Percentiles rank a stretch among this genome's conserved stretches.
phyloP scores from a whole-genome alignment of 2,329 filamentous ascomycete genomes.

The Elsinoe necatrix region DNA sequence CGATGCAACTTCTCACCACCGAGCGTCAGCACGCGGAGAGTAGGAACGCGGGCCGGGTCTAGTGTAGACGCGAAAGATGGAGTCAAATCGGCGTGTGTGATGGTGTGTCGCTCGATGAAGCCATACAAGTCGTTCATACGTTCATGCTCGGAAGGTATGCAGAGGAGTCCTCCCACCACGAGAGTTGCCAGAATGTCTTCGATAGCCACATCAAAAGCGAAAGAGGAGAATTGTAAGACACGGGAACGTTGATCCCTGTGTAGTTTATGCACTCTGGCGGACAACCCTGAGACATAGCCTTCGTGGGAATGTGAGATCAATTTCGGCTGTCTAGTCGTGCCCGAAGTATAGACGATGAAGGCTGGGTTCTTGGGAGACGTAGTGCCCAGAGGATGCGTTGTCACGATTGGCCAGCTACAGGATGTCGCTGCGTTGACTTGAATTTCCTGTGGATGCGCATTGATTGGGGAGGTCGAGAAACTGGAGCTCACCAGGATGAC shows the following conservation, averaged over 20 bases:
- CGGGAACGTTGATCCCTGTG: neutral
- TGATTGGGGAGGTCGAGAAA: neutral
- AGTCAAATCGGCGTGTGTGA: conserved; percentile 19
- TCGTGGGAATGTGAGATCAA: neutral
- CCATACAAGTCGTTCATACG: conserved; percentile 17
- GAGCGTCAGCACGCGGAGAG: conserved; percentile 14
- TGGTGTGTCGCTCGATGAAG: conserved; percentile 16
- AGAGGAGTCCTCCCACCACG: conserved; percentile 20
- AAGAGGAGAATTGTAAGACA: conserved; percentile 2
- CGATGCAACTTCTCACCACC: neutral
- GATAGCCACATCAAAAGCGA: conserved; percentile 18
- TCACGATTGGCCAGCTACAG: neutral
- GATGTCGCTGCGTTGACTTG: neutral
- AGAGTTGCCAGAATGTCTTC: conserved; percentile 22
- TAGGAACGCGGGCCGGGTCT: conserved; percentile 16
- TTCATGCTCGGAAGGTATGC: conserved; percentile 20
- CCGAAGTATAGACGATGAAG: conserved; percentile 14
- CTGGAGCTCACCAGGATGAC: neutral
- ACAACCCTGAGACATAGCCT: neutral
- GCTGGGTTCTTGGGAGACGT: neutral
- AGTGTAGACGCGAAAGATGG: conserved; percentile 19
- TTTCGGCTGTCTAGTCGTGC: conserved; percentile 14
- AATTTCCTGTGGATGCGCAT: neutral
- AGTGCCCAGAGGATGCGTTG: neutral
- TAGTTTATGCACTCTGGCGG: neutral